Base-by-base conservation (phyloP, 2,329 filamentous ascomycete species). In the Alternaria arbusti region DNA sequence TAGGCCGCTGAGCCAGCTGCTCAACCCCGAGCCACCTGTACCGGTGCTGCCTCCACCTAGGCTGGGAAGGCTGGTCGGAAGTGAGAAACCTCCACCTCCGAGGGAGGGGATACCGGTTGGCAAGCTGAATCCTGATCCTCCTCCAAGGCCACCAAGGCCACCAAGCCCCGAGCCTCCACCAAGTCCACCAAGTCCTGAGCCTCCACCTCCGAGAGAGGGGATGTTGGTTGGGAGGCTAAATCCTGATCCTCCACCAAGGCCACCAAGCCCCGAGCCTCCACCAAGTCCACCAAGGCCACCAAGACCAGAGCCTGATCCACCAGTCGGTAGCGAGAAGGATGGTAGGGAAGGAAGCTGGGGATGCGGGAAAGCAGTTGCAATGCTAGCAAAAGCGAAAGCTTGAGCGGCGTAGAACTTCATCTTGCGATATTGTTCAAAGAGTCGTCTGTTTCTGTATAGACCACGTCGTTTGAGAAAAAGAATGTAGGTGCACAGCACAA, bases 351-450 rank as follows among this genome's bases (percentile, higher is more conserved):
- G 54, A 54, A 73, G 66, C 28, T 72, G 65, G 26, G 74, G 68
- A 40, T 65, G 62, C 20, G 73, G 74, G 20, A 68, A 36, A 23
- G 74, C 75, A 23, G 66, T 69, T 60, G 61, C 66, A 10, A 71
- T 28, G 47, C 73, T 70, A 4, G 67, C 70, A 11, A 76, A 61
- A 36, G 64, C 65, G 17, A 75, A 26, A 32, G 74, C 6, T 5
- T 63, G 64, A 12, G 54, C 62, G 28, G 67, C 60, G 6, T 68
- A 62, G 63, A 70, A 72, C 61, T 71, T 77, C 75, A 76, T 77
- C n/a, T 68, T 70, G 62, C 26, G 4, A 5, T 25, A 6, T 6
- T 7, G 5, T 11, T 50, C 9, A 4, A 50, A 20, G 7, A 43
- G 10, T 44, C 4, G 22, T 50, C 10, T 12, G 25, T 22, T 3